These are phyloP conservation scores for Populus hybrid DNA, from an alignment of 441 rosid species.

Conservation along the genomic window DNA sequence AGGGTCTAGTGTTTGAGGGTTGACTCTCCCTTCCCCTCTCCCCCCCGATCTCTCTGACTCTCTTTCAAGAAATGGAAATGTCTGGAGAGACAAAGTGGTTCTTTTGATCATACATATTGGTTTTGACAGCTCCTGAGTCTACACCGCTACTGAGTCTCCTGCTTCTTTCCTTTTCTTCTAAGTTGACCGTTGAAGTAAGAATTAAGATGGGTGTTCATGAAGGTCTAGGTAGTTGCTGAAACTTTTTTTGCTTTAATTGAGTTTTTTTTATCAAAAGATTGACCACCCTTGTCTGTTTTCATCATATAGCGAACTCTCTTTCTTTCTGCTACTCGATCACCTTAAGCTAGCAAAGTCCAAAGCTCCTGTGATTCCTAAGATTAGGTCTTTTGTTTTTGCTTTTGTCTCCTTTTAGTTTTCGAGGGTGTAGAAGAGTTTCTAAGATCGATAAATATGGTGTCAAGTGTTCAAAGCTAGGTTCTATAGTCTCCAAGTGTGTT, in stretches of 20 bases:
- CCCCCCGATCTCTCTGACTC: slow-evolving; percentile 15
- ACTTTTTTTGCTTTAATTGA: slow-evolving; percentile 25
- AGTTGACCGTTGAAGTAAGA: slow-evolving; percentile 18
- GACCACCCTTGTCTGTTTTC: not conserved
- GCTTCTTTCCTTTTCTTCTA: slow-evolving; percentile 14
- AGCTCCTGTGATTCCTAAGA: not conserved
- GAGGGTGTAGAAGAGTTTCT: not conserved
- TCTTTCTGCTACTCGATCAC: not conserved
- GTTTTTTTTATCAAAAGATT: slow-evolving; percentile 20
- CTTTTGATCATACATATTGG: slow-evolving; percentile 18
- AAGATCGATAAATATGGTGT: not conserved
- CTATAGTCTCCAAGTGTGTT: slow-evolving; percentile 9
- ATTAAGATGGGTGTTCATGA: slow-evolving; percentile 10
- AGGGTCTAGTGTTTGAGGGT: not conserved
- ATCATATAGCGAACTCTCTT: not conserved
- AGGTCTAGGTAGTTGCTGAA: slow-evolving; percentile 17
- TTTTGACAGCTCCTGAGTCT: slow-evolving; percentile 13
- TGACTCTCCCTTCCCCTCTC: not conserved
- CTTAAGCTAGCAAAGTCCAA: slow-evolving; percentile 6
- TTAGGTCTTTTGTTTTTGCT: slow-evolving; percentile 8
- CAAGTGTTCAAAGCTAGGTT: slow-evolving; percentile 14
- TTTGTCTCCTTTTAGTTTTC: slow-evolving; percentile 9
- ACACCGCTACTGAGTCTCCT: slow-evolving; percentile 16
- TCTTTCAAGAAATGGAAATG: slow-evolving; percentile 25
- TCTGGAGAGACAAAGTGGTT: slow-evolving; percentile 24